A percentile compares a stretch with the other conserved stretches of the same genome.
These are phyloP conservation scores for Raddia distichophylla DNA, from an alignment of 176 grass and related monocot species.

Conservation along the genomic window DNA sequence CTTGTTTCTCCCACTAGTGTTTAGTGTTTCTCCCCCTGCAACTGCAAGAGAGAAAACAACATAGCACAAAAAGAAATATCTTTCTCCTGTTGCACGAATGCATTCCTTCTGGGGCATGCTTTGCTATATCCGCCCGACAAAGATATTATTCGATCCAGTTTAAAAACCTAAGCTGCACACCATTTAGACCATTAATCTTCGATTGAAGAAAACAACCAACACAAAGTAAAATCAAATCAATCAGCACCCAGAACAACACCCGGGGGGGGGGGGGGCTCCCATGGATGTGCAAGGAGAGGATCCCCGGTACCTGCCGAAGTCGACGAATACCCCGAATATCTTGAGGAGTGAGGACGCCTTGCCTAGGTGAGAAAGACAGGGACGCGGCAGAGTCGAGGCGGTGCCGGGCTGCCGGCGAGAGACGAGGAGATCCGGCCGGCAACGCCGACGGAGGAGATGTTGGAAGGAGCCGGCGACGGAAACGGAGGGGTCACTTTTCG, in stretches of 20 bases:
- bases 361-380: no score
- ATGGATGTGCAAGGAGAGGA: no score
- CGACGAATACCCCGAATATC: no score
- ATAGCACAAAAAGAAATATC: slow-evolving; percentile 33
- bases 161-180: slow-evolving; percentile 68
- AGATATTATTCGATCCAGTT: slow-evolving; percentile 54
- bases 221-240: slow-evolving; percentile 12
- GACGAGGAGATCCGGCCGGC: no score
- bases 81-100: slow-evolving; percentile 48
- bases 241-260: not conserved
- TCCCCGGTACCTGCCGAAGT: no score
- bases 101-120: slow-evolving; percentile 49
- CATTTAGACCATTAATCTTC: slow-evolving; percentile 59
- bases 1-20: slow-evolving; percentile 31
- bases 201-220: slow-evolving; percentile 33
- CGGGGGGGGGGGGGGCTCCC: no score
- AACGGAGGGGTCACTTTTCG: no score
- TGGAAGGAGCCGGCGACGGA: no score
- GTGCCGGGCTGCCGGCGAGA: no score
- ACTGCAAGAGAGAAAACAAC: slow-evolving; percentile 61
- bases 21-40: slow-evolving; percentile 52
- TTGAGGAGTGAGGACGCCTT: no score
- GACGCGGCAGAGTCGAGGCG: no score
- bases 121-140: slow-evolving; percentile 49
- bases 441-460: no score